Conservation (phyloP, 805 yeast species). For the Ogataea degrootiae region DNA sequence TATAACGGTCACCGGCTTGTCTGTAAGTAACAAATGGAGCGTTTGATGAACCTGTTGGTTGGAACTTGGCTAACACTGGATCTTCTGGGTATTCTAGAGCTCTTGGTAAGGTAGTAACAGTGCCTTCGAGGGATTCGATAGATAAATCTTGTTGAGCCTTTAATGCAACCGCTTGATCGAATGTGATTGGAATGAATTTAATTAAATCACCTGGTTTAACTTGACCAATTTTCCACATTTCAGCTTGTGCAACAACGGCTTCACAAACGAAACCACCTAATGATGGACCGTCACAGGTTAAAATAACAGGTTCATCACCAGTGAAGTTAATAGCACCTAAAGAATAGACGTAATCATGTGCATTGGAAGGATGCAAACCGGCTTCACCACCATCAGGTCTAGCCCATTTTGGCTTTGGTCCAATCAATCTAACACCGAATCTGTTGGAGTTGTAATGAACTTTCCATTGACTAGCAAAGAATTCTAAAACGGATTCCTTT, state of each 20-base stretch:
- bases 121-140: constrained; percentile 43
- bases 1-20: constrained; percentile 95
- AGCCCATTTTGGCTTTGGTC: constrained; percentile 98
- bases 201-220: constrained; percentile 90
- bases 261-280: constrained; percentile 97
- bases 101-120: constrained; percentile 25
- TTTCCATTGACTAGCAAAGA: constrained; percentile 81
- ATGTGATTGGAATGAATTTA: constrained; percentile 72
- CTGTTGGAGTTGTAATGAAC: constrained; percentile 96
- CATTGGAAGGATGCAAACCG: constrained; percentile 97
- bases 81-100: constrained; percentile 46
- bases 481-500: constrained; percentile 65
- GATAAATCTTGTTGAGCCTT: constrained; percentile 56
- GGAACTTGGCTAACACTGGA: constrained; percentile 61
- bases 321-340: constrained; percentile 96
- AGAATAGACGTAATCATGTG: constrained; percentile 95
- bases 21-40: constrained; percentile 79
- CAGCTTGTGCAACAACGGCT: constrained; percentile 93
- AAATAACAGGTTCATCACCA: constrained; percentile 96
- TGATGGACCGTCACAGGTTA: constrained; percentile 97
- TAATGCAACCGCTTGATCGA: constrained; percentile 61
- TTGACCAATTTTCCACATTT: constrained; percentile 98
- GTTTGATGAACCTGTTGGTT: constrained; percentile 38
- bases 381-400: constrained; percentile 96
- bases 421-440: constrained; percentile 90